phyloP scores from a whole-genome alignment of 2,329 filamentous ascomycete species.

The Colletotrichum gigasporum region DNA sequence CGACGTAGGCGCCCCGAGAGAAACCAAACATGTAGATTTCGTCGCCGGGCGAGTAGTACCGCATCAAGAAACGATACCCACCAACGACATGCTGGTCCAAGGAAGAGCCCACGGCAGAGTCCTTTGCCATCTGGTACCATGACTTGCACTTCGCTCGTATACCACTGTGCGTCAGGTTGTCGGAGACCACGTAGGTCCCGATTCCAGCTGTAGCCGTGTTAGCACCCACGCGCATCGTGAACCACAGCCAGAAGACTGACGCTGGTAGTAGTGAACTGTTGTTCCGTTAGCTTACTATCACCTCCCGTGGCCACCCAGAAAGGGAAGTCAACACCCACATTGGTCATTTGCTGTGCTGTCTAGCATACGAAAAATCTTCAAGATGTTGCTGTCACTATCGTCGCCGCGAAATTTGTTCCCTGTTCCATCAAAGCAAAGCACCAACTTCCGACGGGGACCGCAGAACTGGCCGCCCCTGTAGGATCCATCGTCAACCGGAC shows the following conservation, averaged over 20 bases:
- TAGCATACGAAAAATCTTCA: conserved; percentile 77
- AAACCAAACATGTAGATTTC: conserved; percentile 81
- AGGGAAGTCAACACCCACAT: conserved; percentile 48
- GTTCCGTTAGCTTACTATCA: neutral
- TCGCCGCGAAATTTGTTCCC: conserved; percentile 72
- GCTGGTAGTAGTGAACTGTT: conserved; percentile 68
- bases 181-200: conserved; percentile 75
- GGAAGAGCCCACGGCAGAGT: conserved; percentile 81
- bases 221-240: neutral
- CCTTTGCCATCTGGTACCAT: conserved; percentile 78
- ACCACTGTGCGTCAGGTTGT: conserved; percentile 66
- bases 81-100: conserved; percentile 87
- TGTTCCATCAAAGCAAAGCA: conserved; percentile 71
- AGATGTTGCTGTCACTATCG: conserved; percentile 71
- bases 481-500: neutral
- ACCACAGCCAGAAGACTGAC: conserved; percentile 46
- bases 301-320: no score
- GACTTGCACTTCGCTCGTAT: conserved; percentile 66
- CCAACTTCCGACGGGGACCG: conserved; percentile 52
- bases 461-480: neutral
- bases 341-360: conserved; percentile 71
- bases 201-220: conserved; percentile 63
- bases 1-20: conserved; percentile 77
- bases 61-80: conserved; percentile 83
- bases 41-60: conserved; percentile 72